Evolutionary conservation across 2,329 filamentous ascomycete genomes (phyloP).

Genomic region (Fusarium abutilonis): DNA sequence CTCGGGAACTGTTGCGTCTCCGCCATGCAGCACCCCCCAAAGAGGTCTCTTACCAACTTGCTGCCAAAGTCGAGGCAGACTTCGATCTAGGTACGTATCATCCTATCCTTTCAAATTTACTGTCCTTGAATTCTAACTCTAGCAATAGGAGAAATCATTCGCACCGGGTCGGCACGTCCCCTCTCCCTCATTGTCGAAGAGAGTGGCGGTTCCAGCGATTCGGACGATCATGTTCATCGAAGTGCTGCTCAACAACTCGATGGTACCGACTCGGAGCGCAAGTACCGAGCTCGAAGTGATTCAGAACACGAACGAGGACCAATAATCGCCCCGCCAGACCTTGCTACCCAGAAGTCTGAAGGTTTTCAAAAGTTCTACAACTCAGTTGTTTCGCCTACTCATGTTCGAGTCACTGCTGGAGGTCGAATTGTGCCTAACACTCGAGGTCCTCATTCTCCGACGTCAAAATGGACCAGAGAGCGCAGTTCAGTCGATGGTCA

Average conservation of each 20-base stretch:
- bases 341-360: conserved; percentile 66
- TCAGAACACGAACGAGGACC: conserved; percentile 59
- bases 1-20: conserved; percentile 56
- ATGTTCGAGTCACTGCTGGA: conserved; percentile 73
- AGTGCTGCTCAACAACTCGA: conserved; percentile 49
- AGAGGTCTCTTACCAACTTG: conserved; percentile 45
- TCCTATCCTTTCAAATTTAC: not conserved
- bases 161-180: conserved; percentile 40
- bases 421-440: conserved; percentile 74
- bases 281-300: conserved; percentile 58
- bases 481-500: conserved; percentile 42
- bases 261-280: conserved; percentile 56
- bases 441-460: conserved; percentile 62
- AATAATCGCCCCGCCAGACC: conserved; percentile 62
- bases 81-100: conserved; percentile 53
- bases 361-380: conserved; percentile 76
- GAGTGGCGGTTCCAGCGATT: conserved; percentile 18
- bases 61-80: conserved; percentile 52
- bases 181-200: conserved; percentile 50
- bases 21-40: conserved; percentile 42
- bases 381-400: conserved; percentile 73
- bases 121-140: conserved; percentile 10
- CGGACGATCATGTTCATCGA: conserved; percentile 23
- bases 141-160: conserved; percentile 48
- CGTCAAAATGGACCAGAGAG: conserved; percentile 61